Conservation (phyloP, 306 rosid genomes). For the Citrullus colocynthis region DNA sequence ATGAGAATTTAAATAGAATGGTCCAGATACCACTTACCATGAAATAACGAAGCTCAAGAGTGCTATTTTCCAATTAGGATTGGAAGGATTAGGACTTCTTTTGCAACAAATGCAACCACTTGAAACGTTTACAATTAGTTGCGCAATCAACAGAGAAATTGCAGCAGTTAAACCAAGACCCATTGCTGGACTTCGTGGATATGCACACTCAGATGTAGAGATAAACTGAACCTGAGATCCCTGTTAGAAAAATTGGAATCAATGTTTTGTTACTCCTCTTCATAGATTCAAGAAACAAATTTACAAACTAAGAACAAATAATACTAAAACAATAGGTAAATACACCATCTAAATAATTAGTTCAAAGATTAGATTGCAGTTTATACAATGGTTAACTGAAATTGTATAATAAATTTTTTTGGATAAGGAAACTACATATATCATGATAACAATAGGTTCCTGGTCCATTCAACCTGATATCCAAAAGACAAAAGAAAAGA, state of each 20-base stretch:
- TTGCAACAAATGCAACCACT: conserved; percentile 83
- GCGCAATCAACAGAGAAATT: conserved; percentile 58
- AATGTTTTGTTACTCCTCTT: not conserved
- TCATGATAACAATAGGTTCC: not conserved
- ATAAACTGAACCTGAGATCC: conserved; percentile 42
- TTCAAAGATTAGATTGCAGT: not conserved
- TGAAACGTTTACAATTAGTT: conserved; percentile 48
- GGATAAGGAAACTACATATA: not conserved
- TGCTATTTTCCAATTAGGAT: conserved; percentile 58
- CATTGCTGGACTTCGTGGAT: conserved; percentile 85
- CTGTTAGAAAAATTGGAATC: conserved; percentile 26
- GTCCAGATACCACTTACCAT: conserved; percentile 33
- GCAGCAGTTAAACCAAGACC: conserved; percentile 80
- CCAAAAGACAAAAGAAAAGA: not conserved
- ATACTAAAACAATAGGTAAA: not conserved
- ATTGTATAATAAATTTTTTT: not conserved
- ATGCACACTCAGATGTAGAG: conserved; percentile 32
- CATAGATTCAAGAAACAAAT: not conserved
- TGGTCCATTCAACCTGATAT: not conserved
- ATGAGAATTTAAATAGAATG: not conserved
- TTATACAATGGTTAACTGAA: not conserved
- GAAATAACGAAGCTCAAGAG: conserved; percentile 68
- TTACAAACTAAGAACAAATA: not conserved
- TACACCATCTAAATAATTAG: not conserved
- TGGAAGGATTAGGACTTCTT: conserved; percentile 36